phyloP scores from a whole-genome alignment of 2,329 filamentous ascomycete genomes.

The Colletotrichum plurivorum region DNA sequence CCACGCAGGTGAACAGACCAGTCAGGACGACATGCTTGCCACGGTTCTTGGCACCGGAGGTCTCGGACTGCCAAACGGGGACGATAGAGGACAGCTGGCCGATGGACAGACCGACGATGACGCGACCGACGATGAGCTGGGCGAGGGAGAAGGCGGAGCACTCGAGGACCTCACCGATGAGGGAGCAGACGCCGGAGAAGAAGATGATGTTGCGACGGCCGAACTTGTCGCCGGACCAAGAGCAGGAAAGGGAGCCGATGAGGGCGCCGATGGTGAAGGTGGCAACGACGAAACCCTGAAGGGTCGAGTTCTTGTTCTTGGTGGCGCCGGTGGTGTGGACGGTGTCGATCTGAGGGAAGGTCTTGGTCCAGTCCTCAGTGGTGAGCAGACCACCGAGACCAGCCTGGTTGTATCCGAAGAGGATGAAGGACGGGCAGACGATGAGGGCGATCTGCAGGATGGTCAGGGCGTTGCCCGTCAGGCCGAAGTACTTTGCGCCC shows the following conservation, averaged over 20 bases:
- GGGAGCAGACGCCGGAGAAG: constrained; percentile 50
- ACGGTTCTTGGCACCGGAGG: constrained; percentile 55
- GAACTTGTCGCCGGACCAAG: constrained; percentile 50
- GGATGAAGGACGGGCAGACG: constrained; percentile 58
- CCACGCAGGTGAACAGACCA: constrained; percentile 42
- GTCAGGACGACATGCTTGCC: constrained; percentile 57
- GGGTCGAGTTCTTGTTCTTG: constrained; percentile 50
- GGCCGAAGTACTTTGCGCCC: constrained; percentile 47
- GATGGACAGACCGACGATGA: constrained; percentile 58
- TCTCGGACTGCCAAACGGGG: constrained; percentile 58
- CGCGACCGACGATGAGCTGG: constrained; percentile 58
- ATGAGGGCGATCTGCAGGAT: constrained; percentile 57
- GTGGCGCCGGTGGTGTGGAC: constrained; percentile 49
- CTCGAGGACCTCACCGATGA: constrained; percentile 53
- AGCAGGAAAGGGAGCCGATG: constrained; percentile 53
- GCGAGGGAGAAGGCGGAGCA: constrained; percentile 52
- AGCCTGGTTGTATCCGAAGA: constrained; percentile 59
- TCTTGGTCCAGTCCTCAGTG: constrained; percentile 50
- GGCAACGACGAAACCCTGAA: constrained; percentile 55
- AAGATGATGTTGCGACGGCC: constrained; percentile 52
- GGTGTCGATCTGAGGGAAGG: constrained; percentile 57
- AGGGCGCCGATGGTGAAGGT: constrained; percentile 55
- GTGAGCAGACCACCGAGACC: constrained; percentile 54
- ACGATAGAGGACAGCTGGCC: constrained; percentile 56
- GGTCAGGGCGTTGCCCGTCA: constrained; percentile 52